Percentiles rank a stretch among this genome's conserved stretches.
Conservation (phyloP, 2,329 filamentous ascomycete species). For the Celoporthe dispersa region DNA sequence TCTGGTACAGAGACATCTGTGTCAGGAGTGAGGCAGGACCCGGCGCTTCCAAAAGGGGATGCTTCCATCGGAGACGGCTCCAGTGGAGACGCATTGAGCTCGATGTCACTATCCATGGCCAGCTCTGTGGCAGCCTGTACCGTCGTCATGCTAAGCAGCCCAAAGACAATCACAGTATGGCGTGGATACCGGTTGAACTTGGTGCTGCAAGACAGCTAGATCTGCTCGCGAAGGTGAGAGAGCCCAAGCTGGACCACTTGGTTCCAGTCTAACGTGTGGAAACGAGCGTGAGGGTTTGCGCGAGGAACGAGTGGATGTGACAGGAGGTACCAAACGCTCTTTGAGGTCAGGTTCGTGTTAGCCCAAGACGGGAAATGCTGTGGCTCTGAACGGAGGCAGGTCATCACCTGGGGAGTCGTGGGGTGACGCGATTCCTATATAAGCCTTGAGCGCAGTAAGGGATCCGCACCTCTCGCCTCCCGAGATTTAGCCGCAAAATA, state of each 20-base stretch:
- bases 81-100: conserved; percentile 42
- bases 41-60: conserved; percentile 43
- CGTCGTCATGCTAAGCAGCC: conserved; percentile 31
- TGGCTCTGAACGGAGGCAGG: background rate
- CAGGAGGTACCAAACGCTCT: background rate
- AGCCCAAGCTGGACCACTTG: background rate
- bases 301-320: conserved; percentile 13
- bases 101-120: conserved; percentile 39
- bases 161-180: too few species aligned
- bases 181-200: background rate
- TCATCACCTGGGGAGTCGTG: conserved; percentile 25
- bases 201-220: background rate
- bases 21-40: conserved; percentile 51
- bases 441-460: conserved; percentile 30
- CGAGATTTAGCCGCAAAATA: conserved; percentile 37
- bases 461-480: conserved; percentile 28
- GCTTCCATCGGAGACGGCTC: conserved; percentile 31
- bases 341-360: background rate
- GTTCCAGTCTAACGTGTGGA: background rate
- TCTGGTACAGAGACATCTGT: conserved; percentile 53
- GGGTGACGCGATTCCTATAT: conserved; percentile 28
- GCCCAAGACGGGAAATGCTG: background rate
- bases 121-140: conserved; percentile 36
- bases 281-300: background rate
- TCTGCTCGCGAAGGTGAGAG: background rate